Evolutionary conservation across 495 filamentous ascomycete species (phyloP).

Genomic region (Aspergillus hancockii): DNA sequence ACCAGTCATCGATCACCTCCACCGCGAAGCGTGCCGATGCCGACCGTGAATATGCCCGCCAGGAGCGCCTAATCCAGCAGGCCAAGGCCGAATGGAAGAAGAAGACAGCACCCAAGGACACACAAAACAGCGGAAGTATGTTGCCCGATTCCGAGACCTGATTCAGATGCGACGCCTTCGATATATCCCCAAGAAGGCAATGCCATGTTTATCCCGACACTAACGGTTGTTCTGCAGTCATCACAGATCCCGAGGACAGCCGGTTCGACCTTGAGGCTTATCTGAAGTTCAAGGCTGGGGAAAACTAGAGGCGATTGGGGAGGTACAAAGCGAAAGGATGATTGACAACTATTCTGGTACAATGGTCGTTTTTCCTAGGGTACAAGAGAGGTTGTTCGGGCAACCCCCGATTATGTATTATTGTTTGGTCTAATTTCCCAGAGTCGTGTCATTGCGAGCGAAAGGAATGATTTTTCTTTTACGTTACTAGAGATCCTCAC

Average conservation of each 20-base stretch:
- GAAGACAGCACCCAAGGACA: conserved; percentile 61
- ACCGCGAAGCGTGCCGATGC: conserved; percentile 63
- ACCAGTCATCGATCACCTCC: conserved; percentile 75
- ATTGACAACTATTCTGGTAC: conserved; percentile 36
- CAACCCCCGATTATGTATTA: conserved; percentile 48
- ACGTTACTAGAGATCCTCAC: conserved; percentile 49
- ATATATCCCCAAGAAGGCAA: conserved; percentile 11
- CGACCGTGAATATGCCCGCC: conserved; percentile 80
- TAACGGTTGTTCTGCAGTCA: conserved; percentile 55
- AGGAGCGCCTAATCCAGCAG: conserved; percentile 82
- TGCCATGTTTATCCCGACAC: conserved; percentile 16
- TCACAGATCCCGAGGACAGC: conserved; percentile 79
- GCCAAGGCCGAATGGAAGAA: conserved; percentile 88
- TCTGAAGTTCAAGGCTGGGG: conserved; percentile 63
- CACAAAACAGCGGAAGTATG: conserved; percentile 60
- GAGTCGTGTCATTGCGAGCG: conserved; percentile 51
- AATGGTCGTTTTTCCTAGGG: conserved; percentile 41
- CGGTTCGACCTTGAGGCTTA: conserved; percentile 90
- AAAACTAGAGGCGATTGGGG: conserved; percentile 44
- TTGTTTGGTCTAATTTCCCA: conserved; percentile 51
- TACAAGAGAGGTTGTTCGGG: conserved; percentile 42
- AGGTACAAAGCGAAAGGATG: conserved; percentile 32
- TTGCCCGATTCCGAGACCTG: conserved; percentile 19
- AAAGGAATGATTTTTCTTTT: conserved; percentile 46
- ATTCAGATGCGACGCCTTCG: background rate